These are phyloP conservation scores for Lactuca saligna DNA, from an alignment of 129 eudicot genomes.

Conservation along the genomic window DNA sequence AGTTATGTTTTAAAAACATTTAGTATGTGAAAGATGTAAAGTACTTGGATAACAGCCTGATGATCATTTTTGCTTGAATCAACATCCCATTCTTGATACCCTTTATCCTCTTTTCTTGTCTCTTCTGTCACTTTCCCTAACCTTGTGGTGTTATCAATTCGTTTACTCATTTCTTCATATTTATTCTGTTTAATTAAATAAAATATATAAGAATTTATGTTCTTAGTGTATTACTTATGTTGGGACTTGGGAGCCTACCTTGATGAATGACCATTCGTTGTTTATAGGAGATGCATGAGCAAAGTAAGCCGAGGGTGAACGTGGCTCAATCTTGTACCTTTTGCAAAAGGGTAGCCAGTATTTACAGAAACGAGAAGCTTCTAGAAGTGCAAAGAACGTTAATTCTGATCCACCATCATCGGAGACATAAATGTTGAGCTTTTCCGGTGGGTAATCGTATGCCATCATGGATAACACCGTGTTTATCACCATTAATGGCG, in stretches of 20 bases:
- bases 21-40: neutral
- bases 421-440: constrained; percentile 29
- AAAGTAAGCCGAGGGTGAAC: constrained; percentile 27
- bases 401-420: constrained; percentile 40
- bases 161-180: constrained; percentile 35
- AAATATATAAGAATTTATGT: no score
- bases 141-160: constrained; percentile 24
- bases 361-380: constrained; percentile 25
- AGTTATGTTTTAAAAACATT: neutral
- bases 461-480: constrained; percentile 39
- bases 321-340: constrained; percentile 22
- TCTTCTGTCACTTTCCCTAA: constrained; percentile 29
- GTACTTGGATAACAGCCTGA: constrained; percentile 45
- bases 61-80: constrained; percentile 30
- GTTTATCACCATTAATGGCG: constrained; percentile 44
- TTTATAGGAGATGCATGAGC: constrained; percentile 6
- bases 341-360: constrained; percentile 33
- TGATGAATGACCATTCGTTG: constrained; percentile 27
- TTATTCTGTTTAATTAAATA: constrained; percentile 11
- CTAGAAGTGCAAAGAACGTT: constrained; percentile 25
- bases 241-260: constrained; percentile 13
- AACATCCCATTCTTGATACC: constrained; percentile 35
- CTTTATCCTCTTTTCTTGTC: constrained; percentile 31
- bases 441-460: constrained; percentile 40
- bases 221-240: neutral